These are phyloP conservation scores for Monosporozyma aerobia DNA, from an alignment of 805 yeast genomes.

Conservation along the genomic window DNA sequence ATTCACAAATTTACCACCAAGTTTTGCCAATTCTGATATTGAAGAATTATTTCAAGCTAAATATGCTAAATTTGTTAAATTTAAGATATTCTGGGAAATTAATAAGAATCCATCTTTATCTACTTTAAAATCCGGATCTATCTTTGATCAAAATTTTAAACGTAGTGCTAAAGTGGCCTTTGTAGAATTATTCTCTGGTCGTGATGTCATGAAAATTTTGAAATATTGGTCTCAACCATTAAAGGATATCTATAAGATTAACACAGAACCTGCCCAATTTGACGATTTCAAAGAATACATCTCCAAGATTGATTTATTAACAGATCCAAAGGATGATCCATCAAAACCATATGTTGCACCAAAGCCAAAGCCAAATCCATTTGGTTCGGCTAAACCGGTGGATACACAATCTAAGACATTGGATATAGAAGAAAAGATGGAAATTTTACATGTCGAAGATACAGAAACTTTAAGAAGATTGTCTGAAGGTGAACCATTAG, in stretches of 20 bases:
- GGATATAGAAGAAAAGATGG: conserved; percentile 48
- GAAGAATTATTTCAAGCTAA: conserved; percentile 56
- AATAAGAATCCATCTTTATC: conserved; percentile 55
- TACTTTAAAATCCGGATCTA: conserved; percentile 42
- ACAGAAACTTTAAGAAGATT: conserved; percentile 30
- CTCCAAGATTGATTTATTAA: conserved; percentile 20
- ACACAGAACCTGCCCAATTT: conserved; percentile 31
- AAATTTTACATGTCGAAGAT: conserved; percentile 36
- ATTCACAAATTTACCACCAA: conserved; percentile 49
- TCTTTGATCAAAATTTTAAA: conserved; percentile 49
- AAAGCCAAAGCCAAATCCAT: conserved; percentile 51
- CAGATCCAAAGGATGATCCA: conserved; percentile 20
- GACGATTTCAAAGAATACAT: conserved; percentile 32
- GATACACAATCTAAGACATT: conserved; percentile 58
- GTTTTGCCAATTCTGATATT: conserved; percentile 40
- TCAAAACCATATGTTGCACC: conserved; percentile 17
- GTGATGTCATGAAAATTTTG: conserved; percentile 30
- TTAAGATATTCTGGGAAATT: conserved; percentile 55
- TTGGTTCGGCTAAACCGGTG: conserved; percentile 81
- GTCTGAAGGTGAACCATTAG: conserved; percentile 12
- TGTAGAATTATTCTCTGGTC: conserved; percentile 40
- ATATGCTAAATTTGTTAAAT: conserved; percentile 47
- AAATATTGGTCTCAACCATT: conserved; percentile 26
- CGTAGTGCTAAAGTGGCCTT: conserved; percentile 38
- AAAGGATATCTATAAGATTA: conserved; percentile 30